Evolutionary conservation across 805 yeast species (phyloP), one percentile per base, ranked within the genome.

Genomic region (Yamadazyma ubonensis): DNA sequence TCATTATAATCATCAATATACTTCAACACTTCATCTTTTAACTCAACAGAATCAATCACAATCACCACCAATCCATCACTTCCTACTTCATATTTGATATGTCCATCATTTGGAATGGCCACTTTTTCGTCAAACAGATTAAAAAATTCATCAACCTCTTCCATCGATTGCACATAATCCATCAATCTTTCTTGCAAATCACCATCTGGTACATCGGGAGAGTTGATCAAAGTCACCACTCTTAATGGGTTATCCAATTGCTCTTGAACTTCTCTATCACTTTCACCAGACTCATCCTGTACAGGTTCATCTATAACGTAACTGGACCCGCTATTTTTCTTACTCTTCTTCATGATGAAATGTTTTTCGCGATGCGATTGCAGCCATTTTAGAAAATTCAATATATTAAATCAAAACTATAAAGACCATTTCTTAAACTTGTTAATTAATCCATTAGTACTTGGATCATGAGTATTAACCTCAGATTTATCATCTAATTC

Each of bases 401-500:
- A n/a, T n/a, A n/a, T n/a, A n/a, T n/a, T n/a, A n/a, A n/a, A n/a
- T n/a, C n/a, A n/a, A n/a, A n/a, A 21, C 29, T 38, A 42, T 18
- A 38, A 34, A 29, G 65, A 53, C 97, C 98, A 91, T 57, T 76
- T 63, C 76, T 91, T 91, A 83, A 88, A 93, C 72, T 84, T 85
- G 83, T 93, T 91, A 71, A 93, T 89, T 71, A 93, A 79, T 50
- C 85, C 88, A 63, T 85, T 84, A 55, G 99, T 93, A 35, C 96
- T 86, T 28, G 83, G 82, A 63, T 93, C 99, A 67, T 93, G 99
- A 45, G 79, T 60, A 25, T 70, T 61, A 41, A 85, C 81, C 40
- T 70, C 66, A 33, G 64, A 59, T 21, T 70, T 56, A 59, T 75
- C 78, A 54, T 85, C 86, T 61, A 93, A 81, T 72, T 93, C 97